These are phyloP conservation scores for Diversispora eburnea DNA, from an alignment of 192 early-diverging fungal species.

Conservation along the genomic window DNA sequence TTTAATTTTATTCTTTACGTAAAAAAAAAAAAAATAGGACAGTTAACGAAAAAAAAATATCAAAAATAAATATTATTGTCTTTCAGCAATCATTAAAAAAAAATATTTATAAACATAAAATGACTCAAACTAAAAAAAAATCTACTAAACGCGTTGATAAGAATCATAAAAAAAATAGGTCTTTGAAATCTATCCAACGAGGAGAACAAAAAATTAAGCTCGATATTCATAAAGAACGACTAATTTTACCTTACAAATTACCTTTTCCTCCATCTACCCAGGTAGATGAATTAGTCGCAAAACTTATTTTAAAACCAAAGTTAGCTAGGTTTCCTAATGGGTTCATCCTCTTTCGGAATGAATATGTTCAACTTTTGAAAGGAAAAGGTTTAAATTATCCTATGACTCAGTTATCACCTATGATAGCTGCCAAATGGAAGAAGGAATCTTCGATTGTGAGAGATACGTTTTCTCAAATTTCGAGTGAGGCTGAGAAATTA, in stretches of 20 bases:
- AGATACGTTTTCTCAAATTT: conserved; percentile 4
- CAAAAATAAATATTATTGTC: too few species aligned
- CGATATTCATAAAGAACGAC: not conserved
- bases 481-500: conserved; percentile 6
- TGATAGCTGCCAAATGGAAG: not conserved
- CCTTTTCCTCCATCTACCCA: conserved; percentile 17
- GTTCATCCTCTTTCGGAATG: conserved; percentile 7
- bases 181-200: not conserved
- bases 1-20: too few species aligned
- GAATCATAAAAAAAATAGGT: not conserved
- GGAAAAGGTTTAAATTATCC: not conserved
- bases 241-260: not conserved
- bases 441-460: conserved; percentile 4
- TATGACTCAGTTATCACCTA: conserved; percentile 13
- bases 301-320: not conserved
- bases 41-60: too few species aligned
- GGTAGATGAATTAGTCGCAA: not conserved
- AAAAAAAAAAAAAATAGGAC: too few species aligned
- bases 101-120: not conserved
- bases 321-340: conserved; percentile 18
- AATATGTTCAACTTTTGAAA: conserved; percentile 14
- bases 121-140: not conserved
- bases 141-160: not conserved
- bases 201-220: not conserved
- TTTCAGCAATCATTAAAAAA: too few species aligned